Evolutionary conservation across 2,329 filamentous ascomycete species (phyloP).

Genomic region (Fusarium gaditjirri): DNA sequence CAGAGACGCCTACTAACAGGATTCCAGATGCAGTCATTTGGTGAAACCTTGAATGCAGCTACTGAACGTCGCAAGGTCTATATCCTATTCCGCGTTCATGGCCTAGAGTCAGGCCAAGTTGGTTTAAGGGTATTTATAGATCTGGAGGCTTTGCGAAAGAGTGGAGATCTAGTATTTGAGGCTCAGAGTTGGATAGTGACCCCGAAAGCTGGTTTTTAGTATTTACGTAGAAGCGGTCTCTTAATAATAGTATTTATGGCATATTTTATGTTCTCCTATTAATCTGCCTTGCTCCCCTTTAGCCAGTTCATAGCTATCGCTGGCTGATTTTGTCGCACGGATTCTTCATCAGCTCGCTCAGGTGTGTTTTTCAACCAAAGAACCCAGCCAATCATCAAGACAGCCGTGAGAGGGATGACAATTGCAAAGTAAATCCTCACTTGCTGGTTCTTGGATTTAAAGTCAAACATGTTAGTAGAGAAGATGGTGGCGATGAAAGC

Average conservation of each 20-base stretch:
- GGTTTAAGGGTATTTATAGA: not conserved
- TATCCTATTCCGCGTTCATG: fast-evolving
- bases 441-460: not conserved
- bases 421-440: not conserved
- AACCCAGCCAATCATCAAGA: not conserved
- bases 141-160: not conserved
- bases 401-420: fast-evolving
- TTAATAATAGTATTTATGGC: not conserved
- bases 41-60: fast-evolving
- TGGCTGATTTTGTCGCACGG: fast-evolving
- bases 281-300: not conserved
- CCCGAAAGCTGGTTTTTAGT: fast-evolving
- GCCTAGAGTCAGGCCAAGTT: not conserved
- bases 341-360: not conserved
- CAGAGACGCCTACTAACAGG: fast-evolving
- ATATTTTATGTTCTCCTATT: fast-evolving
- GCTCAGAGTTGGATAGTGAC: not conserved
- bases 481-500: not conserved
- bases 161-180: not conserved
- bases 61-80: not conserved
- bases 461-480: not conserved
- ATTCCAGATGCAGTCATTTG: not conserved
- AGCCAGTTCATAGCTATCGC: too few species aligned
- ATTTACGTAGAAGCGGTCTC: not conserved
- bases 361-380: not conserved